phyloP scores from a whole-genome alignment of 805 yeast species.

The Pichia phayaonensis region DNA sequence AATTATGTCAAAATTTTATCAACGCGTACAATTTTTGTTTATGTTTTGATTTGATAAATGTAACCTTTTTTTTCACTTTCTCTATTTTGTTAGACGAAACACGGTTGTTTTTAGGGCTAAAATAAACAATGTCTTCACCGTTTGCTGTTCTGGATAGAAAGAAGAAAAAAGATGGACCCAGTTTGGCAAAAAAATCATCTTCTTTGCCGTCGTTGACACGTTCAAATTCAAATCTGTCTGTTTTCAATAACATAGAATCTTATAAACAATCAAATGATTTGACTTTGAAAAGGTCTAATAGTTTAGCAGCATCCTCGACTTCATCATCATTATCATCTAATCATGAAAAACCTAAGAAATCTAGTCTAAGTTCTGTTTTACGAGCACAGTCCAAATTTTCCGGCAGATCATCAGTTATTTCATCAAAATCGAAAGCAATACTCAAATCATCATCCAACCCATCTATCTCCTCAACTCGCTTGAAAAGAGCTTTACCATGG shows the following conservation, averaged over 20 bases:
- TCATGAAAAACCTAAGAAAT: neutral
- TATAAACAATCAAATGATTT: neutral
- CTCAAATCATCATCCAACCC: neutral
- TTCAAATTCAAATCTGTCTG: conserved; percentile 1
- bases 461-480: neutral
- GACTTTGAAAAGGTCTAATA: neutral
- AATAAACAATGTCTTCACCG: conserved; percentile 8
- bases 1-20: neutral
- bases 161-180: neutral
- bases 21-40: neutral
- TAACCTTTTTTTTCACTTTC: too few species aligned
- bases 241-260: neutral
- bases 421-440: conserved; percentile 2
- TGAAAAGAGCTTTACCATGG: conserved; percentile 6
- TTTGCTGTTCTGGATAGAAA: conserved; percentile 12
- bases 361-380: conserved; percentile 3
- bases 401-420: conserved; percentile 5
- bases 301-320: neutral
- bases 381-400: conserved; percentile 8
- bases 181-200: neutral
- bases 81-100: too few species aligned
- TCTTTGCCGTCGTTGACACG: neutral
- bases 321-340: neutral
- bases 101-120: too few species aligned
- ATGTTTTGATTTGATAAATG: neutral